phyloP scores from a whole-genome alignment of 768 basidiomycete species.

The Tricholoma matsutake region DNA sequence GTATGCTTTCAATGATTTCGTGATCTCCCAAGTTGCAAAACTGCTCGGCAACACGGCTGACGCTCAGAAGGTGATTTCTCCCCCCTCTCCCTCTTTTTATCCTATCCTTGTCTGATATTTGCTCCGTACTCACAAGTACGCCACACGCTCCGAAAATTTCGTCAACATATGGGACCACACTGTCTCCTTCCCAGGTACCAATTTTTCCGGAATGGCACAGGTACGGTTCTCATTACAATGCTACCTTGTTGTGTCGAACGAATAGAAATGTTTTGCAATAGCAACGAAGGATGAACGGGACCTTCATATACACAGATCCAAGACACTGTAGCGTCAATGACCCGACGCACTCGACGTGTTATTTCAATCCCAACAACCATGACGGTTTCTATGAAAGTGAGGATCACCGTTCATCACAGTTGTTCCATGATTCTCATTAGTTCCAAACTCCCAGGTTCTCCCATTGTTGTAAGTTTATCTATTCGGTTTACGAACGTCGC shows the following conservation, averaged over 20 bases:
- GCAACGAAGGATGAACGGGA: constrained; percentile 55
- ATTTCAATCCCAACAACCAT: constrained; percentile 49
- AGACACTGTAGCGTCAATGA: constrained; percentile 65
- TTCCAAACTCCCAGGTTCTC: constrained; percentile 28
- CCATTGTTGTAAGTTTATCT: constrained; percentile 42
- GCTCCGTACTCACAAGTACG: constrained; percentile 36
- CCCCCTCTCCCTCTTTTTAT: neutral
- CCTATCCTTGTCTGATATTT: neutral
- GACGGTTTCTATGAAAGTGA: constrained; percentile 66
- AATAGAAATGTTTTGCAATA: neutral
- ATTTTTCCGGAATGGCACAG: constrained; percentile 59
- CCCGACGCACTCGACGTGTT: constrained; percentile 54
- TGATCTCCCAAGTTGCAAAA: constrained; percentile 62
- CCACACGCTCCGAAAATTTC: constrained; percentile 53
- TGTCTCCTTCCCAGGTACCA: constrained; percentile 45
- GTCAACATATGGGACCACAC: constrained; percentile 59
- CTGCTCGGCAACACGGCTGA: constrained; percentile 48
- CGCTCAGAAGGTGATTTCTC: constrained; percentile 44
- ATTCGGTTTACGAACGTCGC: neutral
- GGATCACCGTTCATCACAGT: neutral
- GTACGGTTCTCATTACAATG: neutral
- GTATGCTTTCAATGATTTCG: constrained; percentile 65
- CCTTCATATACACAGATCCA: constrained; percentile 63
- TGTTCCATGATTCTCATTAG: neutral
- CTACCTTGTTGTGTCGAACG: neutral